Conservation (phyloP, 164 flowering plant genomes). For the Hamamelis virginiana region DNA sequence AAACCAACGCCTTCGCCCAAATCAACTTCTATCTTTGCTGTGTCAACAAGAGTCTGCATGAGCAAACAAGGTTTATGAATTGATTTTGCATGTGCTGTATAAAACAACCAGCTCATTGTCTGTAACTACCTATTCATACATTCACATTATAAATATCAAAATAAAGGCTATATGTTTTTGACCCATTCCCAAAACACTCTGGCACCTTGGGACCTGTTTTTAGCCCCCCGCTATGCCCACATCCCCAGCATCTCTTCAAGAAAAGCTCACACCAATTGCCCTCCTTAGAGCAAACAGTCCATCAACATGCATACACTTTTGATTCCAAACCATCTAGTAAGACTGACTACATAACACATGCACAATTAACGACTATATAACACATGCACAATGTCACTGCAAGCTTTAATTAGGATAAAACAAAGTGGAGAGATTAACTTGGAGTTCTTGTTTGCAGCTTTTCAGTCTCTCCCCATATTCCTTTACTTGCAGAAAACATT, state of each 20-base stretch:
- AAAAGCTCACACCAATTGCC: too few relatives aligned
- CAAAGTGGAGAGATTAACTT: constrained; percentile 50
- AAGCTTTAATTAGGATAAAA: not conserved
- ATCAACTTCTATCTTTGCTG: constrained; percentile 40
- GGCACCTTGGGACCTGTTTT: too few relatives aligned
- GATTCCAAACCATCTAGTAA: not conserved
- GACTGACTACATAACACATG: too few relatives aligned
- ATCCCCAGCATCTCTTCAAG: too few relatives aligned
- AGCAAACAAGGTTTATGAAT: not conserved
- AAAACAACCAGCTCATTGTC: not conserved
- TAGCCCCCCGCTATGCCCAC: too few relatives aligned
- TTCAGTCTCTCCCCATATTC: constrained; percentile 59
- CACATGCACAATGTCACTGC: not conserved
- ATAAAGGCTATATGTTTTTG: too few relatives aligned
- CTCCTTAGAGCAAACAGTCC: too few relatives aligned
- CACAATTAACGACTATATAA: not conserved
- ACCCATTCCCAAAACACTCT: too few relatives aligned
- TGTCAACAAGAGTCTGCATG: constrained; percentile 57
- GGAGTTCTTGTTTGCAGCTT: constrained; percentile 69
- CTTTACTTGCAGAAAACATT: constrained; percentile 58
- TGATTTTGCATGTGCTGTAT: not conserved
- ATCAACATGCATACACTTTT: not conserved
- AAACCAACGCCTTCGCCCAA: constrained; percentile 25
- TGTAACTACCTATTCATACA: too few relatives aligned
- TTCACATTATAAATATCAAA: too few relatives aligned